Evolutionary conservation across 768 basidiomycete genomes (phyloP), one percentile per base, ranked within the genome.

Genomic region (Albatrellus ellisii): DNA sequence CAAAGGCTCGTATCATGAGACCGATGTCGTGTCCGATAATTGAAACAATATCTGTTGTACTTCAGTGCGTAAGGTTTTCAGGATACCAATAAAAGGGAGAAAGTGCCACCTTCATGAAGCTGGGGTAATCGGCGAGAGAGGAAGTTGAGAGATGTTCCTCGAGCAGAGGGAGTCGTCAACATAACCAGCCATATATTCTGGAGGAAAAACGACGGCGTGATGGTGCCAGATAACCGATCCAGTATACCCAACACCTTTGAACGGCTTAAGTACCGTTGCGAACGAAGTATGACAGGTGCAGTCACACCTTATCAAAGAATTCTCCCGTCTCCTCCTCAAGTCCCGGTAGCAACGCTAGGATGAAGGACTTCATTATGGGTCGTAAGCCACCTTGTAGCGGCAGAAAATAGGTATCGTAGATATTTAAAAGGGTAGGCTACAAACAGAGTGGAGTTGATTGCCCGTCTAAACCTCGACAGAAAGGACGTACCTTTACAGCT

Each of bases 301-400:
- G n/a, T 7, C 45, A 18, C 41, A 79, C 84, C 66, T 85, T 86
- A 40, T 98, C 95, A 53, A 97, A 97, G 62, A 86, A 95, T 60
- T 98, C 95, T 1, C 91, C 87, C 0, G 90, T 92, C 59, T 97
- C 94, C 58, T 99, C 95, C 59, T 99, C 95, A 39, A 98, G 66
- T 2, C 95, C 95, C 2, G 95, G 95, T 9, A 99, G 72, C 18
- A 99, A 60, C 0, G 94, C 86, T 34, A 99, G 71, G 41, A 95
- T 88, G 56, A 98, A 84, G 0, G 94, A 84, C 59, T 97, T 97
- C 73, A 86, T 90, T 10, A 89, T 70, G 14, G 91, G 92, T 27
- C 94, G 77, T 14, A 99, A 67, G 32, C 72, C 70, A 4, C 62
- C 63, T 64, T 90, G 79, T 24, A 99, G 63, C 1, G 95, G 89